Evolutionary conservation across 768 basidiomycete genomes (phyloP).

Genomic region (Podaxis sp.): DNA sequence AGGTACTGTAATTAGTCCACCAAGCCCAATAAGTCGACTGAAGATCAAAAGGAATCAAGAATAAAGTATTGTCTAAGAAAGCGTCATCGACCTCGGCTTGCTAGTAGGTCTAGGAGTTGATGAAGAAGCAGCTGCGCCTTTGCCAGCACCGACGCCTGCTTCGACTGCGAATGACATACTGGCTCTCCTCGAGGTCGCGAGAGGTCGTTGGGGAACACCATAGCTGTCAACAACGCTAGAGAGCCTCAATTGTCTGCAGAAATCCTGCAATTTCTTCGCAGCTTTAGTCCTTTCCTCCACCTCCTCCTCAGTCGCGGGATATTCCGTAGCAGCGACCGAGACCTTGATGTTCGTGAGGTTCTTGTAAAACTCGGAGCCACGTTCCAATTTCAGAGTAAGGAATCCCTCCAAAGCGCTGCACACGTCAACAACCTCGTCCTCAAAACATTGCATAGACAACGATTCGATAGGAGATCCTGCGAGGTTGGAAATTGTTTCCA

Average conservation of each 20-base stretch:
- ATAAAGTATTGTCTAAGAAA: neutral
- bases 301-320: constrained; percentile 26
- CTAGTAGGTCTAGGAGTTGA: neutral
- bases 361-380: constrained; percentile 44
- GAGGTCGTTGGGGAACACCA: constrained; percentile 5
- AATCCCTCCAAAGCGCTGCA: constrained; percentile 55
- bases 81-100: constrained; percentile 10
- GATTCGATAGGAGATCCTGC: constrained; percentile 56
- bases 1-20: neutral
- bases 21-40: neutral
- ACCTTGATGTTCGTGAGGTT: constrained; percentile 47
- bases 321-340: constrained; percentile 34
- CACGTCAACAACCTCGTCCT: constrained; percentile 60
- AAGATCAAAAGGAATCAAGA: neutral
- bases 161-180: constrained; percentile 11
- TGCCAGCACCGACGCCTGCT: constrained; percentile 1
- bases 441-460: constrained; percentile 54
- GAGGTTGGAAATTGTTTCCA: constrained; percentile 54
- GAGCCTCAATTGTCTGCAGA: constrained; percentile 44
- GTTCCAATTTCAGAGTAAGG: constrained; percentile 45
- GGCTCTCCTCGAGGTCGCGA: constrained; percentile 7
- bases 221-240: constrained; percentile 29
- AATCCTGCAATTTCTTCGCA: constrained; percentile 41
- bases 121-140: neutral
- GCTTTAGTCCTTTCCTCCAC: constrained; percentile 34